Conservation (phyloP, 2,329 filamentous ascomycete species). For the Xylaria arbuscula region DNA sequence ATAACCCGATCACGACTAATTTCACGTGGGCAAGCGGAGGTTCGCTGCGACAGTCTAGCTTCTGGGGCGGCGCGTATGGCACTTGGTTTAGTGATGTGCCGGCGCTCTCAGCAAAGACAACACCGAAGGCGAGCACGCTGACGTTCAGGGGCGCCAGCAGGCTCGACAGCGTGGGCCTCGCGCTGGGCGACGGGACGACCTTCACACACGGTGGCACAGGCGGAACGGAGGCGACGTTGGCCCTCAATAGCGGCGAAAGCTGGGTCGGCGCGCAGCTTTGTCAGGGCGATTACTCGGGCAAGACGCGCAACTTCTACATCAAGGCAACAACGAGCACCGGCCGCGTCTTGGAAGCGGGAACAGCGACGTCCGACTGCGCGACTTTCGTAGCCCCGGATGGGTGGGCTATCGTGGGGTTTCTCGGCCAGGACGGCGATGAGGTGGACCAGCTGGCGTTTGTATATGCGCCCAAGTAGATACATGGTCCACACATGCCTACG, state of each 20-base stretch:
- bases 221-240: conserved; percentile 57
- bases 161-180: conserved; percentile 63
- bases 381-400: conserved; percentile 53
- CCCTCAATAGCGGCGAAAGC: conserved; percentile 59
- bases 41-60: conserved; percentile 57
- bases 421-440: conserved; percentile 61
- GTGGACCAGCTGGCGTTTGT: conserved; percentile 65
- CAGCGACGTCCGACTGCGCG: conserved; percentile 59
- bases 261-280: conserved; percentile 63
- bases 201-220: conserved; percentile 66
- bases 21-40: conserved; percentile 58
- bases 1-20: conserved; percentile 71
- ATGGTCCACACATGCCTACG: not conserved
- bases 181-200: conserved; percentile 59
- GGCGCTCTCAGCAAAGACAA: conserved; percentile 50
- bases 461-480: conserved; percentile 55
- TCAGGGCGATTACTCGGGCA: conserved; percentile 57
- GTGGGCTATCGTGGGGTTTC: conserved; percentile 55
- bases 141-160: conserved; percentile 60
- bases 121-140: conserved; percentile 54
- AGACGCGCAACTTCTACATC: conserved; percentile 67
- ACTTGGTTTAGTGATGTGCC: conserved; percentile 67
- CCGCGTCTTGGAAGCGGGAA: conserved; percentile 58
- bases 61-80: conserved; percentile 62
- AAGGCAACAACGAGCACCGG: conserved; percentile 63